Conservation (phyloP, 1,284 basidiomycete species). For the Termitomyces sp. region DNA sequence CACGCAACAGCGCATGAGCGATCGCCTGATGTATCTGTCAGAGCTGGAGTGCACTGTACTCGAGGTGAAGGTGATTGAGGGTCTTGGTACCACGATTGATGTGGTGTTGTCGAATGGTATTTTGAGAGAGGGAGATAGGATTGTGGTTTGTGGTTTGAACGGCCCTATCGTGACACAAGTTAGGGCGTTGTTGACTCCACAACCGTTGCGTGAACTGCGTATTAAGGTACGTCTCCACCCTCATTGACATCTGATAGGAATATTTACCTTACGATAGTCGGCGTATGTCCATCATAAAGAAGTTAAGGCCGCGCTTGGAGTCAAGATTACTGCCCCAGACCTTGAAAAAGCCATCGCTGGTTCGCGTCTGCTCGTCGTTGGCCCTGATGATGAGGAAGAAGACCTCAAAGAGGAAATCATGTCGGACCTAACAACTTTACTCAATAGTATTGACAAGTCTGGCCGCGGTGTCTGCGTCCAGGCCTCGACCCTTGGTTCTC, state of each 20-base stretch:
- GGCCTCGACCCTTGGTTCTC: slow-evolving; percentile 94
- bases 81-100: slow-evolving; percentile 97
- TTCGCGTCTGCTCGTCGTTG: slow-evolving; percentile 87
- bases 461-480: slow-evolving; percentile 97
- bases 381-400: slow-evolving; percentile 95
- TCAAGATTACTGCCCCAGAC: slow-evolving; percentile 95
- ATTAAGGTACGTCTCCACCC: slow-evolving; percentile 68
- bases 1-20: slow-evolving; percentile 98
- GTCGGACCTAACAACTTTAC: slow-evolving; percentile 89
- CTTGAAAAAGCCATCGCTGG: slow-evolving; percentile 99
- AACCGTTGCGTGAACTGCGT: slow-evolving; percentile 93
- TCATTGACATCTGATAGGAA: not conserved
- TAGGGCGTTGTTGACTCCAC: slow-evolving; percentile 92
- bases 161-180: slow-evolving; percentile 97
- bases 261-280: slow-evolving; percentile 48
- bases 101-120: slow-evolving; percentile 96
- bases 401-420: slow-evolving; percentile 94
- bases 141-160: slow-evolving; percentile 96
- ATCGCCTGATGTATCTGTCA: slow-evolving; percentile 96
- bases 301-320: slow-evolving; percentile 96
- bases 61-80: slow-evolving; percentile 99
- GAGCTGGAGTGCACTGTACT: slow-evolving; percentile 99
- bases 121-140: slow-evolving; percentile 88
- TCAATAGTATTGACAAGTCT: slow-evolving; percentile 91
- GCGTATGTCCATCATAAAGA: slow-evolving; percentile 97